Conservation (phyloP, 331 rosid genomes). For the Dryas integrifolia region DNA sequence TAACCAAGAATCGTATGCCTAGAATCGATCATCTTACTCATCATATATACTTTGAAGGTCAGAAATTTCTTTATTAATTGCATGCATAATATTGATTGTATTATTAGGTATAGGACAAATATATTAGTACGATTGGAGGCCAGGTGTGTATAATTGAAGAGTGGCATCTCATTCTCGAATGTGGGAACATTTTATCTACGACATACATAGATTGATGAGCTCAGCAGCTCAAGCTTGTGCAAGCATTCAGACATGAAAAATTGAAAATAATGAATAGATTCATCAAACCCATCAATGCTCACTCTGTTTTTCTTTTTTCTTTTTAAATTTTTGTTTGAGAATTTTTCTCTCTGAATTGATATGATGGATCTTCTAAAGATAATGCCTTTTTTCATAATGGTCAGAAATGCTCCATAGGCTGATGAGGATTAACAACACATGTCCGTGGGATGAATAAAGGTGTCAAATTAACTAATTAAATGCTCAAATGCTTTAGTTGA, state of each 20-base stretch:
- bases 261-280: background rate
- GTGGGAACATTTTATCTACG: slow-evolving; percentile 22
- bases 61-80: background rate
- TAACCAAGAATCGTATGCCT: slow-evolving; percentile 14
- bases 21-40: background rate
- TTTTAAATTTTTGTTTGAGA: too few species aligned
- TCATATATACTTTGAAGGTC: background rate
- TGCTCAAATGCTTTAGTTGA: too few species aligned
- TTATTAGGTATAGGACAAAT: slow-evolving; percentile 3
- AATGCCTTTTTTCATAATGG: background rate
- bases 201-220: slow-evolving; percentile 11
- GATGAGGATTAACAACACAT: too few species aligned
- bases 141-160: slow-evolving; percentile 20
- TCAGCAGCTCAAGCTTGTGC: background rate
- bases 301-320: too few species aligned
- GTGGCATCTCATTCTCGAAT: slow-evolving; percentile 41
- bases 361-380: too few species aligned
- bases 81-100: background rate
- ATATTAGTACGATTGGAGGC: background rate
- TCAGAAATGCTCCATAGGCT: background rate
- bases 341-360: too few species aligned
- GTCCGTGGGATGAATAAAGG: too few species aligned
- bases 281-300: background rate
- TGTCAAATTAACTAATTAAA: too few species aligned
- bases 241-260: background rate